phyloP scores from a whole-genome alignment of 2,329 filamentous ascomycete species.

The Cordyceps militaris region DNA sequence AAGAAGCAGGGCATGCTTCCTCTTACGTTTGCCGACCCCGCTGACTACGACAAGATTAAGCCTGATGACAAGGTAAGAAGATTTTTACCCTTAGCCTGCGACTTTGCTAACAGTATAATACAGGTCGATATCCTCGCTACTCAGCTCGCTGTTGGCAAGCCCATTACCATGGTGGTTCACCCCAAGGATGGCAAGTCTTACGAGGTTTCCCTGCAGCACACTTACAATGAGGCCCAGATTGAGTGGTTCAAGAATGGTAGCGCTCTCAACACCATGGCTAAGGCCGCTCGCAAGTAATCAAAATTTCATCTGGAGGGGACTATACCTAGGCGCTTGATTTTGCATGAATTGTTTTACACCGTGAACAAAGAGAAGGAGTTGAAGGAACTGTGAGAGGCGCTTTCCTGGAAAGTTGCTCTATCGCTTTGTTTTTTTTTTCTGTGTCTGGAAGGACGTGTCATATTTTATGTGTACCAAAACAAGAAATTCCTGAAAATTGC shows the following conservation, averaged over 20 bases:
- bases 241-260: constrained; percentile 99
- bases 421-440: neutral
- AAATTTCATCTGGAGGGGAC: neutral
- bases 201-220: constrained; percentile 81
- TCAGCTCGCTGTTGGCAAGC: constrained; percentile 85
- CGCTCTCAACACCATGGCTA: constrained; percentile 98
- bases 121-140: constrained; percentile 79
- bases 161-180: constrained; percentile 85
- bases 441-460: constrained; percentile 7
- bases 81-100: constrained; percentile 6
- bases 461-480: constrained; percentile 10
- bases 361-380: constrained; percentile 7
- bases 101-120: constrained; percentile 14
- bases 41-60: constrained; percentile 95
- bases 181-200: constrained; percentile 77
- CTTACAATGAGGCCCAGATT: constrained; percentile 96
- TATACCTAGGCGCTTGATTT: constrained; percentile 11
- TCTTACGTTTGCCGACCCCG: constrained; percentile 87
- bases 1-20: constrained; percentile 99
- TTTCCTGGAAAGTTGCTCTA: neutral
- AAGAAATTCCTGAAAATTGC: neutral
- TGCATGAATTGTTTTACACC: constrained; percentile 6
- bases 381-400: neutral
- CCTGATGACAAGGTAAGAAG: constrained; percentile 69
- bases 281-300: constrained; percentile 38